Conservation (phyloP, 164 flowering plant genomes). For the Aristolochia fimbriata region DNA sequence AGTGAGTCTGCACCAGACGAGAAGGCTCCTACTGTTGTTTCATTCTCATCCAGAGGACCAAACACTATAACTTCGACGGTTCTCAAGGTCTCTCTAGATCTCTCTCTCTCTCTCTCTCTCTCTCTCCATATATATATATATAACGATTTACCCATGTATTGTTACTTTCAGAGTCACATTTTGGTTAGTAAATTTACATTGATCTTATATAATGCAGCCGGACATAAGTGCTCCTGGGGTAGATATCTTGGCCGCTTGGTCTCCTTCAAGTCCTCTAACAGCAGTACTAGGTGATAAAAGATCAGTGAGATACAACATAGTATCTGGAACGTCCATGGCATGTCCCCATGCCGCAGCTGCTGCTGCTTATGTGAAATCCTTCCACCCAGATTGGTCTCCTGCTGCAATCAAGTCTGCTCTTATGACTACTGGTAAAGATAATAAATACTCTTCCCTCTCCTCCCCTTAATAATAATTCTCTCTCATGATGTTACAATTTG, state of each 20-base stretch:
- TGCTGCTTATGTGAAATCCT: conserved; percentile 38
- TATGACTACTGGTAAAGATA: conserved; percentile 36
- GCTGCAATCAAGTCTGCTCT: conserved; percentile 43
- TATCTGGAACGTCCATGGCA: conserved; percentile 43
- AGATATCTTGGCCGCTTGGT: conserved; percentile 45
- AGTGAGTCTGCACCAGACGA: conserved; percentile 7
- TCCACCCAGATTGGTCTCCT: conserved; percentile 45
- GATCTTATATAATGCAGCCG: too few relatives aligned
- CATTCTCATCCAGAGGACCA: conserved; percentile 59
- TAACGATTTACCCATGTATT: not conserved
- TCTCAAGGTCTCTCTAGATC: too few relatives aligned
- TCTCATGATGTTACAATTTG: not conserved
- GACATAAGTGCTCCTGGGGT: conserved; percentile 61
- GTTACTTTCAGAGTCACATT: not conserved
- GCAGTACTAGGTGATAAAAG: conserved; percentile 17
- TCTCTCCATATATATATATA: not conserved
- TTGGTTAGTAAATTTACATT: too few relatives aligned
- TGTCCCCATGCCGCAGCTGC: conserved; percentile 43
- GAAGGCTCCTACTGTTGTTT: conserved; percentile 27
- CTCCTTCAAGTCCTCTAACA: conserved; percentile 18
- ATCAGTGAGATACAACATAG: conserved; percentile 18
- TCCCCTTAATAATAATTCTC: too few relatives aligned
- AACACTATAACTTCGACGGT: conserved; percentile 21
- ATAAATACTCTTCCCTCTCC: too few relatives aligned
- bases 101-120: too few relatives aligned